Conservation (phyloP, 495 filamentous ascomycete species). For the Pyrenula massariospora region DNA sequence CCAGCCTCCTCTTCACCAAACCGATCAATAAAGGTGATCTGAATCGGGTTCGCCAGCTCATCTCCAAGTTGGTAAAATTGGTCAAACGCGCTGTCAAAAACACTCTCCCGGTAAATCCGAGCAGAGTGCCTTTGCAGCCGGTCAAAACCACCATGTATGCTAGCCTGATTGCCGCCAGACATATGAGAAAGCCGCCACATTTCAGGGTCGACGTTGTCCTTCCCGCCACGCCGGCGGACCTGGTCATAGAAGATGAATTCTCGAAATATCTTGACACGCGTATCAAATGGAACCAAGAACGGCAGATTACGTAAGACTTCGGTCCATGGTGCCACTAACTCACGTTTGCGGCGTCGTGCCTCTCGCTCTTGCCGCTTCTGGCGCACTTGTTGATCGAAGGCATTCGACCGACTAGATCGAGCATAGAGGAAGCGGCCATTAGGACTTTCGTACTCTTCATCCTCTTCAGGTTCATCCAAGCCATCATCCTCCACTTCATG, state of each 20-base stretch:
- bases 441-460: constrained; percentile 17
- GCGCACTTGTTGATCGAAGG: constrained; percentile 26
- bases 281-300: constrained; percentile 89
- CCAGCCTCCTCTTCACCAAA: constrained; percentile 82
- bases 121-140: constrained; percentile 65
- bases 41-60: constrained; percentile 88
- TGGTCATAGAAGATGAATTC: constrained; percentile 84
- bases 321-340: constrained; percentile 67
- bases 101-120: constrained; percentile 62
- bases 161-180: constrained; percentile 12
- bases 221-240: constrained; percentile 57
- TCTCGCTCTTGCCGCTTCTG: constrained; percentile 51
- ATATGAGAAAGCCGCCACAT: constrained; percentile 59
- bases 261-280: constrained; percentile 85
- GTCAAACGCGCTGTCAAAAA: constrained; percentile 78
- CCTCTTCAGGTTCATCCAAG: constrained; percentile 34
- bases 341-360: constrained; percentile 54
- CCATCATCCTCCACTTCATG: constrained; percentile 51
- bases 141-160: constrained; percentile 20
- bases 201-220: constrained; percentile 56
- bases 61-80: constrained; percentile 76
- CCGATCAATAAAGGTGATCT: constrained; percentile 91
- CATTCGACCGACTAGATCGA: neutral
- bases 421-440: constrained; percentile 6
- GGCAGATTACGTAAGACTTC: constrained; percentile 95